These are phyloP conservation scores for Vigna angularis DNA, from an alignment of 306 rosid species.

Conservation along the genomic window DNA sequence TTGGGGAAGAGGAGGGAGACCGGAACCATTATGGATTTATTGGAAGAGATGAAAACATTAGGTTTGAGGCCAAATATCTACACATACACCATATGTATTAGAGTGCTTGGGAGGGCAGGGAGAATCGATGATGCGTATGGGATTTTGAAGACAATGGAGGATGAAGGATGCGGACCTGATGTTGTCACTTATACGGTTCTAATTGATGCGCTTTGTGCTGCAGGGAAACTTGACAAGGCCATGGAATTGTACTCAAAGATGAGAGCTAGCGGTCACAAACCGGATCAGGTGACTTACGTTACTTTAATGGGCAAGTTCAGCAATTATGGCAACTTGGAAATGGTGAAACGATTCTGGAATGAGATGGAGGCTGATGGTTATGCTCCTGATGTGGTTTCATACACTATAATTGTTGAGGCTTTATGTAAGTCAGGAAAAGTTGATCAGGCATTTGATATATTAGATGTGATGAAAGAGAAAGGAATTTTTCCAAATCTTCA, in stretches of 20 bases:
- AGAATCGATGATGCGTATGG: constrained; percentile 75
- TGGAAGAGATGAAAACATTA: constrained; percentile 82
- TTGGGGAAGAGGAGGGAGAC: constrained; percentile 86
- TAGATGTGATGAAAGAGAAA: constrained; percentile 70
- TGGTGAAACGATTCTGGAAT: constrained; percentile 68
- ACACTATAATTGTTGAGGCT: constrained; percentile 79
- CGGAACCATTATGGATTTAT: constrained; percentile 67
- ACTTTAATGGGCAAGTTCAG: constrained; percentile 84
- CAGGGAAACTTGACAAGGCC: constrained; percentile 76
- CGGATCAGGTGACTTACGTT: constrained; percentile 82
- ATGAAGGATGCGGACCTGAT: constrained; percentile 89
- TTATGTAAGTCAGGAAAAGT: constrained; percentile 76
- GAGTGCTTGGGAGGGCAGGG: constrained; percentile 91
- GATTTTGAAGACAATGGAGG: constrained; percentile 81
- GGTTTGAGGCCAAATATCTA: constrained; percentile 91
- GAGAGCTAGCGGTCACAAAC: constrained; percentile 78
- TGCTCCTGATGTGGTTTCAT: constrained; percentile 83
- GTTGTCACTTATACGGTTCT: constrained; percentile 92
- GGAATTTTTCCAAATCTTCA: constrained; percentile 85
- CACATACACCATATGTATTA: constrained; percentile 91
- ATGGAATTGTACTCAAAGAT: constrained; percentile 67
- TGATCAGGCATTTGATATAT: constrained; percentile 70
- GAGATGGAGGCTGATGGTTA: constrained; percentile 95
- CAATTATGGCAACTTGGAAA: constrained; percentile 64
- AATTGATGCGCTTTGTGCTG: constrained; percentile 86